A percentile compares a stretch with the other conserved stretches of the same genome.
Conservation (phyloP, 1,284 basidiomycete species). For the Entoloma clypeatum region DNA sequence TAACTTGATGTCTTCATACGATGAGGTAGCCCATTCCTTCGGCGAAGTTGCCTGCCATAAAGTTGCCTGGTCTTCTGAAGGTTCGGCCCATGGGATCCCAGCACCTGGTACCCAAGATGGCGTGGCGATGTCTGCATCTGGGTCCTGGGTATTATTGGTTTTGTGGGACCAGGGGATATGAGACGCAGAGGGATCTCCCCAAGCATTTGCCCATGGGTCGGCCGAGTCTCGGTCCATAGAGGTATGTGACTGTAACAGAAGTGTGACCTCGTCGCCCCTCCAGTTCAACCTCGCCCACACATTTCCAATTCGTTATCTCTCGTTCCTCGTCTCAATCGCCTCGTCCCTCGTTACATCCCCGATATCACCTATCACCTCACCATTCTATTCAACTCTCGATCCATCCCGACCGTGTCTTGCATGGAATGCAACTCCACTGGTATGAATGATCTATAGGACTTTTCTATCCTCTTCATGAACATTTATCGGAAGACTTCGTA, state of each 20-base stretch:
- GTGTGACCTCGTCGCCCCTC: no score
- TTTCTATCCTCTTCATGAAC: no score
- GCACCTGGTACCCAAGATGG: constrained; percentile 51
- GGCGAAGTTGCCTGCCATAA: constrained; percentile 29
- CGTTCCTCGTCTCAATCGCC: no score
- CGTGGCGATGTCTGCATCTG: constrained; percentile 47
- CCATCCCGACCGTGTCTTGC: no score
- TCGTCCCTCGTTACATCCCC: no score
- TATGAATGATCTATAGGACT: no score
- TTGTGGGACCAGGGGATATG: constrained; percentile 22
- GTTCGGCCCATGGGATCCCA: constrained; percentile 45
- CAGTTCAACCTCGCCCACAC: no score
- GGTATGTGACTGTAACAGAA: not conserved
- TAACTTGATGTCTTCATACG: constrained; percentile 37
- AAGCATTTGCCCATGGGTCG: constrained; percentile 66
- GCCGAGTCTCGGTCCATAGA: constrained; percentile 44
- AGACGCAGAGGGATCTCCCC: constrained; percentile 43
- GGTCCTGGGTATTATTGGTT: constrained; percentile 37
- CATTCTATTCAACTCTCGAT: no score
- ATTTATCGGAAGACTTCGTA: no score
- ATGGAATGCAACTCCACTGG: no score
- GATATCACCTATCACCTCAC: no score
- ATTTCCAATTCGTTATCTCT: no score
- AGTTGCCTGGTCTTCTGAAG: constrained; percentile 33
- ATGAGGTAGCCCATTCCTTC: constrained; percentile 26